Evolutionary conservation across 2,329 filamentous ascomycete genomes (phyloP), one percentile per base, ranked within the genome.

Genomic region (Curvularia eragrostidis): DNA sequence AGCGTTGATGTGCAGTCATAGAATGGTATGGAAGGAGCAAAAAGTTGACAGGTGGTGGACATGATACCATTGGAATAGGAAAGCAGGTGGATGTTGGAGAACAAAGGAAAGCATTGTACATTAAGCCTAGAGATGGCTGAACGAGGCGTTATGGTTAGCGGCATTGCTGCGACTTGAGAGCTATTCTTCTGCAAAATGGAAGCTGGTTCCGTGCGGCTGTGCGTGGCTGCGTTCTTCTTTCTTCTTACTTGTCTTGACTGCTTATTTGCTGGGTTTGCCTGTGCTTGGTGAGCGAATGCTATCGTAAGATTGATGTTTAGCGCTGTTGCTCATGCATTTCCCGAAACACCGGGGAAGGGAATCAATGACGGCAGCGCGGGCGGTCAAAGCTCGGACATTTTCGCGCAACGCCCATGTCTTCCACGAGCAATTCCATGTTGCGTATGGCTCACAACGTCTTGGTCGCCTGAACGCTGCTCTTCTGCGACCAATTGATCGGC

Each of bases 401-500:
- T 56, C 32, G 41, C 41, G 46, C 12, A 38, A 39, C 51, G 21
- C 34, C 32, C 30, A 50, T 38, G 7, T 36, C 15, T 24, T 24
- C 19, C 28, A 42, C 38, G 10, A 42, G 18, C 49, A 56, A 32
- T 36, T 48, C n/a, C 42, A 43, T 21, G 19, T 48, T 36, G 28
- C 48, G 19, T 21, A 43, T 56, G 56, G 26, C 44, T 41, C 19
- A 30, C 34, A 56, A 41, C 30, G 38, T 28, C 39, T 42, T 44
- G 61, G 58, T 41, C 48, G 48, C 53, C 34, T 36, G 26, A 58
- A 58, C 43, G 38, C 38, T 26, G 32, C n/a, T 28, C 36, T 18
- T 18, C 39, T 42, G 56, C 52, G 52, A 55, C 52, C 63, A 58
- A 68, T 61, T 62, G 63, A 63, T 43, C 67, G 70, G 73, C 74